These are phyloP conservation scores for Musa balbisiana DNA, from an alignment of 202 grass and related monocot species.

Conservation along the genomic window DNA sequence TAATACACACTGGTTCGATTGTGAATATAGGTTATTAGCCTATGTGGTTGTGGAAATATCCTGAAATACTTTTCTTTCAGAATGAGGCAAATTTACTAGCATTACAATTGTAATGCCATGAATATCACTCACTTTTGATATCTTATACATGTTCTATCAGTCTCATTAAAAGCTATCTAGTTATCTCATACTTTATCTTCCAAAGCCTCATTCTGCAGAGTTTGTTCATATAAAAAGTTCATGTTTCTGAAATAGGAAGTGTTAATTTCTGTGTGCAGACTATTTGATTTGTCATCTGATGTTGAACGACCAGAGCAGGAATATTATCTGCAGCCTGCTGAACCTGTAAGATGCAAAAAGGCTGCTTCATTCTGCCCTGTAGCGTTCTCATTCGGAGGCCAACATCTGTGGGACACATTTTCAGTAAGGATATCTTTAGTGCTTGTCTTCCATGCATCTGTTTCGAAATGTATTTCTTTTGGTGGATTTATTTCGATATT, in stretches of 20 bases:
- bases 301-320: conserved; percentile 74
- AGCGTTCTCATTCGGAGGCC: conserved; percentile 72
- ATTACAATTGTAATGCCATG: too few relatives aligned
- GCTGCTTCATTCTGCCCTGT: conserved; percentile 66
- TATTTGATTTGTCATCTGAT: conserved; percentile 84
- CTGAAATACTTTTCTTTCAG: too few relatives aligned
- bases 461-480: not conserved
- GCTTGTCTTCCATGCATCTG: not conserved
- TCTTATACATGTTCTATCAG: too few relatives aligned
- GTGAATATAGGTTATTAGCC: too few relatives aligned
- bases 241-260: conserved; percentile 17
- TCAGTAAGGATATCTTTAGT: conserved; percentile 37
- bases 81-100: too few relatives aligned
- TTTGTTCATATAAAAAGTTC: not conserved
- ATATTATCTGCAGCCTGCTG: conserved; percentile 77
- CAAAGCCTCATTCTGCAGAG: not conserved
- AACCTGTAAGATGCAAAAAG: conserved; percentile 67
- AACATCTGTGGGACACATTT: conserved; percentile 96
- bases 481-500: not conserved
- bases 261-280: conserved; percentile 42
- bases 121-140: too few relatives aligned
- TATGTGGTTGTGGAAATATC: too few relatives aligned
- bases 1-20: not conserved
- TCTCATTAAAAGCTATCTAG: too few relatives aligned
- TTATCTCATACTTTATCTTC: not conserved